Percentiles rank a stretch among this genome's conserved stretches.
phyloP scores from a whole-genome alignment of 345 rosid genomes.

The Gossypium rotundifolium region DNA sequence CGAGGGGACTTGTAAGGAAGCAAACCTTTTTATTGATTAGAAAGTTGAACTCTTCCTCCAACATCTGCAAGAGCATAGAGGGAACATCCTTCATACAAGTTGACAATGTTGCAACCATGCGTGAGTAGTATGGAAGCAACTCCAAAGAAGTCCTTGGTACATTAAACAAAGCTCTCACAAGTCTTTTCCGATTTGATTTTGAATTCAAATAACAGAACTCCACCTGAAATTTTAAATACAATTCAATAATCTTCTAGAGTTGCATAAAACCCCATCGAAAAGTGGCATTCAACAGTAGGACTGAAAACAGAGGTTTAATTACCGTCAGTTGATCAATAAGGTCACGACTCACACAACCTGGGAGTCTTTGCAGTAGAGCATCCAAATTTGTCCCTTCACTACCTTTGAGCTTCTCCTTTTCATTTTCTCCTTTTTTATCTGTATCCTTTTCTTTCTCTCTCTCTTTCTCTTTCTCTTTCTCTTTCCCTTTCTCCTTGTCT shows the following conservation, averaged over 20 bases:
- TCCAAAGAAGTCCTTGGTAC: slow-evolving; percentile 98
- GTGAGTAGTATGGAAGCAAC: slow-evolving; percentile 90
- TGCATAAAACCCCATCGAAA: not conserved
- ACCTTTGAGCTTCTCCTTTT: slow-evolving; percentile 85
- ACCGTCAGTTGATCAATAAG: slow-evolving; percentile 97
- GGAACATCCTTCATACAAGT: slow-evolving; percentile 96
- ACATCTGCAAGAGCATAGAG: slow-evolving; percentile 78
- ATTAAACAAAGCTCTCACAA: slow-evolving; percentile 86
- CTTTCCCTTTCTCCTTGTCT: slow-evolving; percentile 61
- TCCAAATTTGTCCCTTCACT: slow-evolving; percentile 88
- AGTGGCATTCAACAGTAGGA: slow-evolving; percentile 3
- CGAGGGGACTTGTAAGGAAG: slow-evolving; percentile 3
- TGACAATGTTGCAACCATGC: slow-evolving; percentile 92
- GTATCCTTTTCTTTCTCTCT: slow-evolving; percentile 62
- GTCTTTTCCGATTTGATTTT: slow-evolving; percentile 89
- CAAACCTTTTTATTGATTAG: slow-evolving; percentile 86
- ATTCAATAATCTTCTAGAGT: not conserved
- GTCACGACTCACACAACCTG: slow-evolving; percentile 93
- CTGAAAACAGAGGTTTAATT: slow-evolving; percentile 23
- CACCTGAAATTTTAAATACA: slow-evolving; percentile 47
- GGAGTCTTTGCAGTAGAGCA: slow-evolving; percentile 89
- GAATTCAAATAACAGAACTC: slow-evolving; percentile 96
- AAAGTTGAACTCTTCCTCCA: slow-evolving; percentile 97
- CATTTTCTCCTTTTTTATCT: slow-evolving; percentile 72
- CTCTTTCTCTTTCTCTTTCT: slow-evolving; percentile 77